Conservation (phyloP, 2,329 filamentous ascomycete genomes). For the Teratosphaeria epicoccoides region DNA sequence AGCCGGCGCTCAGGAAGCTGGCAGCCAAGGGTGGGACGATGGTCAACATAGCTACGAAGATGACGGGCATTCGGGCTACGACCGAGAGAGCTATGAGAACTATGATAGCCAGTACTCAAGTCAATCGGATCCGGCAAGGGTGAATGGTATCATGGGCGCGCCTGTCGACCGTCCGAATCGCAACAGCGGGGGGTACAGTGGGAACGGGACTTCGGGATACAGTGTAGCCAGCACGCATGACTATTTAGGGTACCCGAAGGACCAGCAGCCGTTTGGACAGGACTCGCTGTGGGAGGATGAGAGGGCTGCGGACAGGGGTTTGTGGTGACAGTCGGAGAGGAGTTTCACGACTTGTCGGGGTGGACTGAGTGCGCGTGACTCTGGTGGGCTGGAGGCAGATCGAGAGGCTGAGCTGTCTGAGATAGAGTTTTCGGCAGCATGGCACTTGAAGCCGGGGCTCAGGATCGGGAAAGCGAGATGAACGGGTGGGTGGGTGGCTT, state of each 20-base stretch:
- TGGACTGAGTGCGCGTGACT: no score
- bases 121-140: constrained; percentile 4
- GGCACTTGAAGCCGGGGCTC: not conserved
- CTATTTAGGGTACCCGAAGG: constrained; percentile 25
- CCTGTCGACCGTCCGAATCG: not conserved
- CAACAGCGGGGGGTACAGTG: constrained; percentile 1
- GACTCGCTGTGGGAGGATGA: constrained; percentile 23
- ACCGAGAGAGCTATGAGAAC: constrained; percentile 13
- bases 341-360: no score
- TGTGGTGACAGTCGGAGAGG: constrained; percentile 16
- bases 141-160: constrained; percentile 8
- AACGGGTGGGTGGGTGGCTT: not conserved
- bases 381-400: no score
- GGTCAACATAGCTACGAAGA: constrained; percentile 14
- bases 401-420: not conserved
- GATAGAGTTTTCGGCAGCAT: not conserved
- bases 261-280: constrained; percentile 17
- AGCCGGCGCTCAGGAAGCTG: constrained; percentile 6
- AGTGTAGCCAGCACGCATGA: constrained; percentile 25
- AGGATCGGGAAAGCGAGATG: not conserved
- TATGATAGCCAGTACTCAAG: constrained; percentile 11
- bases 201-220: constrained; percentile 13
- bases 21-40: constrained; percentile 6
- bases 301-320: constrained; percentile 12
- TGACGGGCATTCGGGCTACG: constrained; percentile 10